These are phyloP conservation scores for Nannizzia gypsea DNA, from an alignment of 2,329 filamentous ascomycete species.

Conservation along the genomic window DNA sequence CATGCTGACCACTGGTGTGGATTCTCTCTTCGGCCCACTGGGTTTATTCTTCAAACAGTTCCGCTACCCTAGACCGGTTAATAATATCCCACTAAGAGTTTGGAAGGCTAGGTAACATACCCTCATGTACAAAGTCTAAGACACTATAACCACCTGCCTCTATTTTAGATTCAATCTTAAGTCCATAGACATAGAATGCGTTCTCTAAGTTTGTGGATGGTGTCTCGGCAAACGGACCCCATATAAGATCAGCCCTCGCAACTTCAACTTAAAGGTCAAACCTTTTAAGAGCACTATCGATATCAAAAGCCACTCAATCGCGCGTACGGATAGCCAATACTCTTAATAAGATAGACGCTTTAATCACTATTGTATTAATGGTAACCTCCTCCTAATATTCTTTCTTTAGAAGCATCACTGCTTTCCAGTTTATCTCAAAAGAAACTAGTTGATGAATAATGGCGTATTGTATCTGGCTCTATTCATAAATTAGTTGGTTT, in stretches of 20 bases:
- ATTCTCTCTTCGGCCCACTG: no score
- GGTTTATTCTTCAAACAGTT: no score
- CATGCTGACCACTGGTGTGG: no score
- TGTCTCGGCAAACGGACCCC: background rate
- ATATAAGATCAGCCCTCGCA: background rate
- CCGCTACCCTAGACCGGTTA: no score
- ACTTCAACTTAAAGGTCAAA: background rate
- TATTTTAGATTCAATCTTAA: no score
- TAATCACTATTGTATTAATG: background rate
- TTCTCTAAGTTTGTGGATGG: no score
- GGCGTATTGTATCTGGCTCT: background rate
- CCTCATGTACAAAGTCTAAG: no score
- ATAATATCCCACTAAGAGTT: no score
- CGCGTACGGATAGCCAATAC: background rate
- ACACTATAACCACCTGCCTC: no score
- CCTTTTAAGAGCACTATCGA: background rate
- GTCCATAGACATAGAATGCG: no score
- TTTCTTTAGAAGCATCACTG: background rate
- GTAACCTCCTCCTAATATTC: constrained; percentile 7
- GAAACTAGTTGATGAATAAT: background rate
- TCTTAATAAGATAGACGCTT: background rate
- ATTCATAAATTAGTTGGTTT: background rate
- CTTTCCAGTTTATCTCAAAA: background rate
- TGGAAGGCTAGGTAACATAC: no score
- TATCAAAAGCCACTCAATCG: background rate